Conservation (phyloP, 768 basidiomycete species). For the Boletellus emodensis region DNA sequence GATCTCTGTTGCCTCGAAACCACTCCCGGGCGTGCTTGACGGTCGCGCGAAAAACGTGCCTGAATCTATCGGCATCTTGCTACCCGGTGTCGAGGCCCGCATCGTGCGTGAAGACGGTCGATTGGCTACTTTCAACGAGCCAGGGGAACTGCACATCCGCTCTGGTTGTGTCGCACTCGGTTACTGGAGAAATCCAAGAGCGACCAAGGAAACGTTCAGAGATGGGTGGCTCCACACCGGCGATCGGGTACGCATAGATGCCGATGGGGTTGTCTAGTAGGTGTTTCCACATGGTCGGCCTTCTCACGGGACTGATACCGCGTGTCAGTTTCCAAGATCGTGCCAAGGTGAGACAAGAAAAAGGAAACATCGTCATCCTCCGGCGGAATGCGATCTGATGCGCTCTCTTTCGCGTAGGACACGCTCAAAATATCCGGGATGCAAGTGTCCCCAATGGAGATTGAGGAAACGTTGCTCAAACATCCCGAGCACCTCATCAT, state of each 20-base stretch:
- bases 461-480: constrained; percentile 60
- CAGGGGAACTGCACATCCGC: constrained; percentile 62
- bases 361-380: too few species aligned
- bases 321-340: constrained; percentile 64
- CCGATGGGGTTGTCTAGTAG: constrained; percentile 62
- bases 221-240: constrained; percentile 76
- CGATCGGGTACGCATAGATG: constrained; percentile 61
- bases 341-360: constrained; percentile 51
- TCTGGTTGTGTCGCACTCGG: constrained; percentile 57
- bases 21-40: constrained; percentile 41
- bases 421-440: constrained; percentile 75
- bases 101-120: constrained; percentile 55
- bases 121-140: constrained; percentile 51
- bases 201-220: constrained; percentile 60
- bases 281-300: constrained; percentile 17
- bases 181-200: constrained; percentile 69
- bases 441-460: constrained; percentile 79
- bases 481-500: constrained; percentile 59
- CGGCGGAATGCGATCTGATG: neutral
- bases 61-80: constrained; percentile 53
- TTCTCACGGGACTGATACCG: neutral
- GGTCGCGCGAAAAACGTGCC: constrained; percentile 38
- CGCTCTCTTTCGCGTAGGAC: constrained; percentile 45
- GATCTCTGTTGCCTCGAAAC: constrained; percentile 44
- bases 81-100: constrained; percentile 64